Evolutionary conservation across 129 eudicot genomes (phyloP), one percentile per base, ranked within the genome.

Genomic region (Apium graveolens): DNA sequence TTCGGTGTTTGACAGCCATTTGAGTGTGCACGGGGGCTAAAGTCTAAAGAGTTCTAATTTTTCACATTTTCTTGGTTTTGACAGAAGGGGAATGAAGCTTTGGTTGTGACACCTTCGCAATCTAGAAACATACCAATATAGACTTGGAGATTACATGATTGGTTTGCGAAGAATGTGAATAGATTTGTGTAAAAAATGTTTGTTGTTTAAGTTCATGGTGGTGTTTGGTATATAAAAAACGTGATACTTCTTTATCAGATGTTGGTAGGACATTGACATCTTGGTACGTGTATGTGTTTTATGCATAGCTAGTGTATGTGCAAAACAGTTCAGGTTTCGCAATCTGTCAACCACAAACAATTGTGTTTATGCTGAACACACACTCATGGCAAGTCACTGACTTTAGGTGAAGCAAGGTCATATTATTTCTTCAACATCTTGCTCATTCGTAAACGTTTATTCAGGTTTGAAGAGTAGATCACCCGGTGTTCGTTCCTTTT

Each of bases 1-100:
- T 89, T 82, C 93, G 82, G 87, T 76, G 86, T 78, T 41, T 78
- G 48, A 68, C 62, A 69, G 82, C 71, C 81, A 78, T 86, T 37
- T n/a, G 17, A 26, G 65, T 8, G 0, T 24, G 29, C 65, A 55
- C 0, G 29, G 16, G 32, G 66, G 32, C 66, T 57, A 57, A n/a
- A n/a, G n/a, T n/a, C n/a, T n/a, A n/a, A 57, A 57, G 66, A 60
- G 68, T 60, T 60, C 11, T 2, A n/a, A 60, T 44, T 66, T 66
- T 66, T 14, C 72, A 1, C 72, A 31, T 29, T 66, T 66, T 66
- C 35, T 21, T 38, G 75, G 0, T 38, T 70, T 70, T 38, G 11
- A 24, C 24, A 34, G 13, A 13, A 18, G 20, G 41, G 41, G 21
- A 1, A 7, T 2, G 26, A n/a, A 20, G 38, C 11, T 34, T 31